These are phyloP conservation scores for Corchorus olitorius DNA, from an alignment of 345 rosid species.

Conservation along the genomic window DNA sequence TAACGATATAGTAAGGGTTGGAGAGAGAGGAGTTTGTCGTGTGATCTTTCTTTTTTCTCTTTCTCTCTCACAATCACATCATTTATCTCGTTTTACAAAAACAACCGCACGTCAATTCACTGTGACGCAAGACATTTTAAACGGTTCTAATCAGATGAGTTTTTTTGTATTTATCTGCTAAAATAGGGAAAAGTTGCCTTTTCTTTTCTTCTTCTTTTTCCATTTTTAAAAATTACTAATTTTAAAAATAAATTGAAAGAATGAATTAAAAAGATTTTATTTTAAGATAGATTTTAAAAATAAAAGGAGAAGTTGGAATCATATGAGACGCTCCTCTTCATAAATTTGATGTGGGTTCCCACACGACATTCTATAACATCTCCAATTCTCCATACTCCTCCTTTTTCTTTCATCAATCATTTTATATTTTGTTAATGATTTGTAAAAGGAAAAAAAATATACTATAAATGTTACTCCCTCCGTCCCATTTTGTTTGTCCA, in stretches of 20 bases:
- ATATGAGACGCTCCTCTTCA: slow-evolving; percentile 9
- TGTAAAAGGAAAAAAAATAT: no score
- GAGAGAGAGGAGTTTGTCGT: not conserved
- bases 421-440: no score
- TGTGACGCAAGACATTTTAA: slow-evolving; percentile 45
- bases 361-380: not conserved
- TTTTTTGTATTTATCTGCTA: slow-evolving; percentile 24
- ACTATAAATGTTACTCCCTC: no score
- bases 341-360: slow-evolving; percentile 6
- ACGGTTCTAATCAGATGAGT: slow-evolving; percentile 36
- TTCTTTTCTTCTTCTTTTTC: not conserved
- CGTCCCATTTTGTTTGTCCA: no score
- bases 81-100: slow-evolving; percentile 1
- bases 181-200: not conserved
- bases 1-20: no score
- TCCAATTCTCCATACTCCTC: no score
- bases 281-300: no score
- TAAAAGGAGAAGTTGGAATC: slow-evolving; percentile 1
- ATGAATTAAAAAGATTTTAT: no score
- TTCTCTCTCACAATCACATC: not conserved
- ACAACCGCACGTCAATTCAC: slow-evolving; percentile 37
- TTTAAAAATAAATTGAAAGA: no score
- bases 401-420: no score
- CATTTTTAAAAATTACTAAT: no score
- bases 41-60: not conserved